Base-by-base conservation (phyloP, 2,329 filamentous ascomycete species). In the Fusarium sacchari region DNA sequence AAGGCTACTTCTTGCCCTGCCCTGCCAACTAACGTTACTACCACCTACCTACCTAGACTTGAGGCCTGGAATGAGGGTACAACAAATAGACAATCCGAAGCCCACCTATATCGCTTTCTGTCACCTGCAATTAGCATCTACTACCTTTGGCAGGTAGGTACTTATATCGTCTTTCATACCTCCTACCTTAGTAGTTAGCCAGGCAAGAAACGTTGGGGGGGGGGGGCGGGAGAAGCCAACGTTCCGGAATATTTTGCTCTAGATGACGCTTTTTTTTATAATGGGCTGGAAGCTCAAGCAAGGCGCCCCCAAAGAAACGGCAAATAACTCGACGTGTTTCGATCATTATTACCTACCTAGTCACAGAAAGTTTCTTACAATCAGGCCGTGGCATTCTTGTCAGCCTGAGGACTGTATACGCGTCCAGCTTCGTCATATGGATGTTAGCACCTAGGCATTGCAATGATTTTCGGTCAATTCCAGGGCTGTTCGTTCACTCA, bases 311-410 rank as follows among this genome's bases (percentile, higher is more conserved):
- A 52, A 60, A 43, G 61, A 44, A 61, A 53, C 22, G 17, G 17
- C 13, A 32, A 32, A 40, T 28, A 60, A 40, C 53, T 42, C 42
- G 34, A 67, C n/a, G 22, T 47, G 46, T 57, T 34, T 26, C 26
- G 26, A 47, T 30, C 30, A 34, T 24, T n/a, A 37, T 56, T 57
- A 26, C 32, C 7, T 34, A 34, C 13, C 24, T 20, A 44, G 12
- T 18, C 20, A 28, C 47, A 39, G 32, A 32, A 32, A 50, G 40
- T 60, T 71, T 56, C 57, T 37, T 50, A 28, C n/a, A 46, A 22
- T 32, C 40, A 65, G 69, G 65, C 70, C 67, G 70, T 73, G 71
- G 52, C 55, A 70, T 59, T 67, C 53, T 58, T 67, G 37, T 60
- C 70, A 71, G 34, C 34, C 32, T 20, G 32, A 26, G 65, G 69